These are phyloP conservation scores for Naganishia friedmannii DNA, from an alignment of 768 basidiomycete genomes.

Conservation along the genomic window DNA sequence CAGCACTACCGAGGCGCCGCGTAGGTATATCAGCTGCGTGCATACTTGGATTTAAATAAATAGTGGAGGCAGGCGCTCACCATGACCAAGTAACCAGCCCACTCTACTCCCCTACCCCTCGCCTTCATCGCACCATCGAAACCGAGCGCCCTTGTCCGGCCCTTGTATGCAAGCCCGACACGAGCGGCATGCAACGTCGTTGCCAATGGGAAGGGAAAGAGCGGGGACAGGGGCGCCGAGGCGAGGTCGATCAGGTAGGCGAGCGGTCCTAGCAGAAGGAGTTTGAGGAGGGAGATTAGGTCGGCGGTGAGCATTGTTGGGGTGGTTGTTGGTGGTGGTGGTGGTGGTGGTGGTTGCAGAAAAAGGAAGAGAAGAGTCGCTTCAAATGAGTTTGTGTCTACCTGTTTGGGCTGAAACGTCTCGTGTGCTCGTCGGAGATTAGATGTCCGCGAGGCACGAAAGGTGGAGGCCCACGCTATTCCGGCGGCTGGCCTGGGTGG, in stretches of 20 bases:
- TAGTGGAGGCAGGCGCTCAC: slow-evolving; percentile 15
- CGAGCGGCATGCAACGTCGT: slow-evolving; percentile 30
- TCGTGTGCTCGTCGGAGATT: neutral
- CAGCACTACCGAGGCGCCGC: slow-evolving; percentile 26
- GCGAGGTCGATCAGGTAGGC: slow-evolving; percentile 27
- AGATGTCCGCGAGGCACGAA: too few relatives aligned
- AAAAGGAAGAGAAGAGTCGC: too few relatives aligned
- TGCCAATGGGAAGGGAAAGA: slow-evolving; percentile 32
- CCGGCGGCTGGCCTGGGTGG: too few relatives aligned
- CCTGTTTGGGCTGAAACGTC: slow-evolving; percentile 2
- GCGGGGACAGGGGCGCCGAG: slow-evolving; percentile 15
- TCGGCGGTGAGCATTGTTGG: neutral
- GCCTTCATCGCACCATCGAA: slow-evolving; percentile 24
- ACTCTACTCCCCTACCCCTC: slow-evolving; percentile 23
- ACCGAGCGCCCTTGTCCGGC: slow-evolving; percentile 24
- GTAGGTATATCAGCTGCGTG: neutral
- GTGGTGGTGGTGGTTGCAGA: too few relatives aligned
- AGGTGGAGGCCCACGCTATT: too few relatives aligned
- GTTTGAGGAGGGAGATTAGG: neutral
- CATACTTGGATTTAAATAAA: neutral
- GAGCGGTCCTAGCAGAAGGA: slow-evolving; percentile 22
- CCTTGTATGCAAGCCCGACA: slow-evolving; percentile 26
- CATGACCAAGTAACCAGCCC: slow-evolving; percentile 32
- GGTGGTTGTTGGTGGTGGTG: neutral
- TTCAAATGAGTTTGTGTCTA: too few relatives aligned